Percentiles rank a stretch among this genome's conserved stretches.
Evolutionary conservation across 1,284 basidiomycete species (phyloP).

Genomic region (Erythrobasidium hasegawianum): DNA sequence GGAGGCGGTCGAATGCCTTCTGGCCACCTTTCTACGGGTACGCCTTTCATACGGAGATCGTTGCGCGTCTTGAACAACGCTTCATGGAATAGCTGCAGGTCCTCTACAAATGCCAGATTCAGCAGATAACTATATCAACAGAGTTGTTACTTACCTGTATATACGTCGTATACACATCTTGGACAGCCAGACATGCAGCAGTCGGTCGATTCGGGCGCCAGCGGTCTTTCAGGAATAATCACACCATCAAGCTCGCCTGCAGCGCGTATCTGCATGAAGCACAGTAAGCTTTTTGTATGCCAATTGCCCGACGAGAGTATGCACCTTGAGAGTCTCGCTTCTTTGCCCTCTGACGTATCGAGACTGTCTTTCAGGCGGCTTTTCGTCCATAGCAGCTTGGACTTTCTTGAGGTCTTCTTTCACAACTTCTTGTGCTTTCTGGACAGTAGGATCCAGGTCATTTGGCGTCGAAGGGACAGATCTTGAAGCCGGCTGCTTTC

Average conservation of each 20-base stretch:
- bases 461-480: no score
- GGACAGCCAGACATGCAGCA: constrained; percentile 33
- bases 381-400: neutral
- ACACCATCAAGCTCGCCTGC: constrained; percentile 9
- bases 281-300: no score
- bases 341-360: neutral
- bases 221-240: constrained; percentile 12
- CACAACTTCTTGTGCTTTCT: no score
- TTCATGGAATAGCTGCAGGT: constrained; percentile 27
- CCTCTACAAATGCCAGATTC: neutral
- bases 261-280: neutral
- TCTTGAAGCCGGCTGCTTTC: no score
- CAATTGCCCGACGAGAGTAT: neutral
- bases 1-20: neutral
- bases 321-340: neutral
- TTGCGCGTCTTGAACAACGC: constrained; percentile 24
- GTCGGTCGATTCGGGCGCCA: constrained; percentile 13
- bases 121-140: neutral
- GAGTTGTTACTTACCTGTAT: constrained; percentile 3
- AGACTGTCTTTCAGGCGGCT: neutral
- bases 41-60: constrained; percentile 15
- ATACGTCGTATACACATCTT: constrained; percentile 28
- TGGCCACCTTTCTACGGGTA: constrained; percentile 16
- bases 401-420: neutral
- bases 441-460: no score